Percentiles rank a stretch among this genome's conserved stretches.
phyloP scores from a whole-genome alignment of 768 basidiomycete genomes.

The Mrakia hoshinonis region DNA sequence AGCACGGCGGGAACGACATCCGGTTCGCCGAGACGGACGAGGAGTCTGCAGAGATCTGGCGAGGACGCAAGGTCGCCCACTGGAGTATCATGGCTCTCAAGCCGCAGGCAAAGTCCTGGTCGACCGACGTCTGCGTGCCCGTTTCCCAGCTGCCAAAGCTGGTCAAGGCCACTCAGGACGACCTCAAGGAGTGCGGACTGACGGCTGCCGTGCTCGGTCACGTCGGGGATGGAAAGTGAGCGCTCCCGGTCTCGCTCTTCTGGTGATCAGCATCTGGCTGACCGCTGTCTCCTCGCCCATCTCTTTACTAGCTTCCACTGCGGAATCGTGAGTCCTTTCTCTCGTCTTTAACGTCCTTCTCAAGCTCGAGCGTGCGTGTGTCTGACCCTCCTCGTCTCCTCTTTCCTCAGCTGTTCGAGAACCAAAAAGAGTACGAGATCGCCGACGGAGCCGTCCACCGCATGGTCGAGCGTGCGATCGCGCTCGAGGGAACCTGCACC shows the following conservation, averaged over 20 bases:
- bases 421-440: slow-evolving; percentile 28
- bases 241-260: not conserved
- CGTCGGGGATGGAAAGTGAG: slow-evolving; percentile 27
- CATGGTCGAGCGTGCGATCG: slow-evolving; percentile 44
- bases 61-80: slow-evolving; percentile 25
- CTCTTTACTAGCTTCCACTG: slow-evolving; percentile 10
- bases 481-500: slow-evolving; percentile 44
- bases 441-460: slow-evolving; percentile 39
- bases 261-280: no score
- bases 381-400: not conserved
- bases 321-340: not conserved
- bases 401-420: slow-evolving; percentile 11
- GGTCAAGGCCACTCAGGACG: slow-evolving; percentile 63
- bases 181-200: slow-evolving; percentile 55
- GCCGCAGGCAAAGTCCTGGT: slow-evolving; percentile 12
- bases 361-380: no score
- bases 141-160: slow-evolving; percentile 42
- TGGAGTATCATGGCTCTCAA: slow-evolving; percentile 25
- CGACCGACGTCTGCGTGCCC: slow-evolving; percentile 40
- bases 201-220: slow-evolving; percentile 44
- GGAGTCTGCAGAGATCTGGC: slow-evolving; percentile 26
- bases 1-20: slow-evolving; percentile 22
- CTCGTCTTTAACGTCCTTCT: not conserved
- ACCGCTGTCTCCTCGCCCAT: not conserved
- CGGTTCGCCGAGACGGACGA: slow-evolving; percentile 9